These are phyloP conservation scores for Citeromyces matritensis DNA, from an alignment of 805 yeast genomes.

Conservation along the genomic window DNA sequence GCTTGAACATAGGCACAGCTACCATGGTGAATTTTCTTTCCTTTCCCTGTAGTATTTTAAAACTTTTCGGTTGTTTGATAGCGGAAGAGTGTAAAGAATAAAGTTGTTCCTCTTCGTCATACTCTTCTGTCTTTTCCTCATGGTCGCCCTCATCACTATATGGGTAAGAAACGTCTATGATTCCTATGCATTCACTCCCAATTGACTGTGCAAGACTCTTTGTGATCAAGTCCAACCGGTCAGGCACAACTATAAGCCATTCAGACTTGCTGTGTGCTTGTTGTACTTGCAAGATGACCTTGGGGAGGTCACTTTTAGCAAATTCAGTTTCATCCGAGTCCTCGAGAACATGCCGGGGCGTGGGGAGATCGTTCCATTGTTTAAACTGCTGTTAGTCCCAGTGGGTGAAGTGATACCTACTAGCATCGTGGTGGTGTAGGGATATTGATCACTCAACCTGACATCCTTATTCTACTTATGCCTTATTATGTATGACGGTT, in stretches of 20 bases:
- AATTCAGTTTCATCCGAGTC: constrained; percentile 14
- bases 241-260: constrained; percentile 16
- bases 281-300: constrained; percentile 9
- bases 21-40: constrained; percentile 5
- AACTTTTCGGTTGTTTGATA: constrained; percentile 10
- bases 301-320: constrained; percentile 12
- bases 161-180: constrained; percentile 3
- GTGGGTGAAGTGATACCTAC: constrained; percentile 3
- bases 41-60: constrained; percentile 10
- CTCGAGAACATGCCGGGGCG: constrained; percentile 30
- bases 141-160: constrained; percentile 3
- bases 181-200: constrained; percentile 5
- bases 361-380: constrained; percentile 28
- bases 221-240: no score
- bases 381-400: constrained; percentile 17
- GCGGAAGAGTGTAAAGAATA: constrained; percentile 14
- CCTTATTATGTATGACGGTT: no score
- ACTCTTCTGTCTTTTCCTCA: constrained; percentile 10
- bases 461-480: background rate
- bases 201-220: constrained; percentile 10
- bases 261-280: constrained; percentile 6
- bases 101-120: constrained; percentile 34
- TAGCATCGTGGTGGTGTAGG: constrained; percentile 3
- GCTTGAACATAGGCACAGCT: constrained; percentile 9
- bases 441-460: background rate